Evolutionary conservation across 2,329 filamentous ascomycete genomes (phyloP), one percentile per base, ranked within the genome.

Genomic region (Whalleya microplaca): DNA sequence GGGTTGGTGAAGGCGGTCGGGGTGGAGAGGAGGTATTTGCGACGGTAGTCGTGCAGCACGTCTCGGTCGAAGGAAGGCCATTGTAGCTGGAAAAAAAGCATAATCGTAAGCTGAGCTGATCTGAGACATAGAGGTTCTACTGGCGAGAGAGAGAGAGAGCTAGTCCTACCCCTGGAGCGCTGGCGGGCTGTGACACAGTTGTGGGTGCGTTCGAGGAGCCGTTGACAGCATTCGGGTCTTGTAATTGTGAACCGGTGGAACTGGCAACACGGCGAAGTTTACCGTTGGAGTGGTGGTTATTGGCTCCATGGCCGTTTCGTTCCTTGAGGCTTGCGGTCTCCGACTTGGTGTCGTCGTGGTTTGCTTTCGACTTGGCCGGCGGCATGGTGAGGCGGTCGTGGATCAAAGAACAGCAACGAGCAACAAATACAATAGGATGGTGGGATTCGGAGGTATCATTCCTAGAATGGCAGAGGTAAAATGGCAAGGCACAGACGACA

Each of bases 1-100:
- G 83, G 80, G 65, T 80, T 84, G 53, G 79, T 82, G 74, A 91
- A 94, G 56, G 89, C 84, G 40, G 87, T 84, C 12, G 90, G 88
- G 0, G 86, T 87, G 68, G 84, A 82, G 67, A 95, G 81, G 56
- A 84, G 83, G 77, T 93, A 87, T 63, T 89, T 83, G 70, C 89
- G 84, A 61, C 90, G 85, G 78, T 95, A 95, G 63, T 83, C 80
- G 69, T 93, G 88, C 48, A 95, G 84, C 46, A 89, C 78, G 47
- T 84, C 76, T 58, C 85, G 78, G 27, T 90, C 85, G 66, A 91
- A 88, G 2, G 83, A 82, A 18, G 82, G 76, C 90, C 90, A 93
- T 70, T 87, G 78, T 27, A 86, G 73, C 84, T 86, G 60, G 42
- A 41, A 16, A 32, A 23, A 21, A 41, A 27, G 23, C n/a, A 41